A percentile compares a stretch with the other conserved stretches of the same genome.
phyloP scores from a whole-genome alignment of 148 eudicot genomes.

The Amaranthus cruentus region DNA sequence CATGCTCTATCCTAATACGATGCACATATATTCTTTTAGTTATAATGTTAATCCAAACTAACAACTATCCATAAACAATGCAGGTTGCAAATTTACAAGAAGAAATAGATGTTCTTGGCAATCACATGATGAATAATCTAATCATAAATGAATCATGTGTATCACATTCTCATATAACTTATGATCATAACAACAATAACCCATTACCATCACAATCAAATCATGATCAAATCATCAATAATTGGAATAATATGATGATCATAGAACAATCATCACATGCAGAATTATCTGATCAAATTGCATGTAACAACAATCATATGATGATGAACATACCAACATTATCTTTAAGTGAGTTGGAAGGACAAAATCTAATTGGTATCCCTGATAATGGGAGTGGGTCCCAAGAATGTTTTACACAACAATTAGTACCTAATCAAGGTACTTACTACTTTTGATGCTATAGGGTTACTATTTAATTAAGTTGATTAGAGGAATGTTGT shows the following conservation, averaged over 20 bases:
- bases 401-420: slow-evolving; percentile 8
- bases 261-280: neutral
- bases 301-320: slow-evolving; percentile 9
- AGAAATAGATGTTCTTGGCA: slow-evolving; percentile 52
- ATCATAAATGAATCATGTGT: neutral
- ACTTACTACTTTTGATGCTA: neutral
- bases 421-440: neutral
- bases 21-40: neutral
- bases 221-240: slow-evolving; percentile 3
- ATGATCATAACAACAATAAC: neutral
- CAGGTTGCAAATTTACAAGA: slow-evolving; percentile 68
- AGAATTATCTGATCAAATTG: neutral
- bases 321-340: neutral
- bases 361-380: neutral
- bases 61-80: neutral
- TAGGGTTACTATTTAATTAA: neutral
- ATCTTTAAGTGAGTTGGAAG: slow-evolving; percentile 5
- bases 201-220: neutral
- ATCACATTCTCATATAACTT: no score
- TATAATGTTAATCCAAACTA: neutral
- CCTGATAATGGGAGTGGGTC: neutral
- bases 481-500: no score
- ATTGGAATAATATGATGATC: neutral
- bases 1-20: neutral
- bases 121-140: slow-evolving; percentile 36